phyloP scores from a whole-genome alignment of 495 filamentous ascomycete genomes.

The Penicillium taxi region DNA sequence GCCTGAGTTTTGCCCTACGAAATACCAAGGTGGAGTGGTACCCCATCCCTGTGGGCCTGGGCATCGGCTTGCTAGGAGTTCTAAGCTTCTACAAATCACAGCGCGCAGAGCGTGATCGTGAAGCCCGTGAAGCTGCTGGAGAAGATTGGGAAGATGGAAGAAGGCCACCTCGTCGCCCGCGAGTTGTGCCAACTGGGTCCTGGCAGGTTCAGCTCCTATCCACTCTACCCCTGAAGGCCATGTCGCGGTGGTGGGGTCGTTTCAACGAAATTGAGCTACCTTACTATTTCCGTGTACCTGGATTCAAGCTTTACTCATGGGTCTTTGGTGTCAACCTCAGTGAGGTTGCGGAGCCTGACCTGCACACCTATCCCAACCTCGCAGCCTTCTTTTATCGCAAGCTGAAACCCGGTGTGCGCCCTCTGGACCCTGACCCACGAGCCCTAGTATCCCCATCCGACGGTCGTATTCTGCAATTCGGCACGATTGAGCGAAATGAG shows the following conservation, averaged over 20 bases:
- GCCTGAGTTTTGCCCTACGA: constrained; percentile 54
- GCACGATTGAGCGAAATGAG: constrained; percentile 80
- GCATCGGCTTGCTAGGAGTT: constrained; percentile 77
- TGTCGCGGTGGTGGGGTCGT: constrained; percentile 85
- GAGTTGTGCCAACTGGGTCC: constrained; percentile 76
- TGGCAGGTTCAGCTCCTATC: constrained; percentile 98
- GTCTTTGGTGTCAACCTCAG: constrained; percentile 89
- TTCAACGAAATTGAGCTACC: constrained; percentile 94
- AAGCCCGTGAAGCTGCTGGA: constrained; percentile 43
- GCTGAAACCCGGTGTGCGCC: constrained; percentile 82
- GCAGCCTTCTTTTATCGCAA: constrained; percentile 96
- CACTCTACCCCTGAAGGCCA: constrained; percentile 85
- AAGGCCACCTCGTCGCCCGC: constrained; percentile 54
- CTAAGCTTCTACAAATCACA: constrained; percentile 74
- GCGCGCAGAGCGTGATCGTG: constrained; percentile 44
- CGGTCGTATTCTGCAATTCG: constrained; percentile 84
- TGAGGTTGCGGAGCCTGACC: constrained; percentile 79
- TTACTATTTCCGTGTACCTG: constrained; percentile 80
- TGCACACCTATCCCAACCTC: constrained; percentile 84
- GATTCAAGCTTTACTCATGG: constrained; percentile 90
- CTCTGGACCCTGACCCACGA: constrained; percentile 70
- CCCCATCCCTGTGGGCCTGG: constrained; percentile 87
- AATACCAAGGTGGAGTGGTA: constrained; percentile 86
- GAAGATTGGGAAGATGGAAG: constrained; percentile 37
- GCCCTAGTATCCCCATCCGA: constrained; percentile 82